phyloP scores from a whole-genome alignment of 768 basidiomycete species.

The Boletus pseudo-olivaceus region DNA sequence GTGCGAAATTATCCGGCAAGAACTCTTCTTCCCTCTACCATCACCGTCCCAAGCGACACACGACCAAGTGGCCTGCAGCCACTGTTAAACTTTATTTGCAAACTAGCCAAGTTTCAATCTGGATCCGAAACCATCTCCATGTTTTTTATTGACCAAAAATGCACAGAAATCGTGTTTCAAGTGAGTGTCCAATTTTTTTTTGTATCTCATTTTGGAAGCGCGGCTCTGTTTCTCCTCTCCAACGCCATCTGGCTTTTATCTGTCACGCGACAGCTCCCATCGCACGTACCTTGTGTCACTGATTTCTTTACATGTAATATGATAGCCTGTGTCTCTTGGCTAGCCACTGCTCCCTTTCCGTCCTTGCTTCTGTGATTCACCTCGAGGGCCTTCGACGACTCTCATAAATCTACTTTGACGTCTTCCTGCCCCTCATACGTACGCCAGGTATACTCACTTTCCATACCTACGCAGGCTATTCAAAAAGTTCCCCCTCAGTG shows the following conservation, averaged over 20 bases:
- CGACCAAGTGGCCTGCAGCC: slow-evolving; percentile 30
- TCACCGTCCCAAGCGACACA: slow-evolving; percentile 32
- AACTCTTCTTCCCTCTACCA: slow-evolving; percentile 27
- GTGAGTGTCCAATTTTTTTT: slow-evolving; percentile 26
- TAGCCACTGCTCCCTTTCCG: slow-evolving; percentile 5
- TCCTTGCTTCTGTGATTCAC: slow-evolving; percentile 24
- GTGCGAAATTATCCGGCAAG: slow-evolving; percentile 14
- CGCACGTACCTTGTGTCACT: slow-evolving; percentile 30
- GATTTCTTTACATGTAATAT: slow-evolving; percentile 38
- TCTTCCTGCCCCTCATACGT: slow-evolving; percentile 22
- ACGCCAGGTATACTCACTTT: slow-evolving; percentile 24
- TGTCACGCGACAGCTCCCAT: slow-evolving; percentile 36
- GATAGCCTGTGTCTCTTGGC: slow-evolving; percentile 22
- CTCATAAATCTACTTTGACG: slow-evolving; percentile 26
- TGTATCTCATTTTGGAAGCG: slow-evolving; percentile 26
- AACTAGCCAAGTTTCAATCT: slow-evolving; percentile 31
- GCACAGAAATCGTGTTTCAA: slow-evolving; percentile 36
- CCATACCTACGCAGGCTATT: slow-evolving; percentile 31
- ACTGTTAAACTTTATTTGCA: slow-evolving; percentile 14
- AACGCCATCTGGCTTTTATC: slow-evolving; percentile 29
- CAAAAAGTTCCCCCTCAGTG: slow-evolving; percentile 53
- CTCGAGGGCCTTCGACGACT: slow-evolving; percentile 10
- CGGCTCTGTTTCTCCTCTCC: slow-evolving; percentile 17
- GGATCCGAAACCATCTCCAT: slow-evolving; percentile 34
- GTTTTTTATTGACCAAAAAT: slow-evolving; percentile 36